Evolutionary conservation across 2,329 filamentous ascomycete species (phyloP).

Genomic region (Paecilomyces fulvus): DNA sequence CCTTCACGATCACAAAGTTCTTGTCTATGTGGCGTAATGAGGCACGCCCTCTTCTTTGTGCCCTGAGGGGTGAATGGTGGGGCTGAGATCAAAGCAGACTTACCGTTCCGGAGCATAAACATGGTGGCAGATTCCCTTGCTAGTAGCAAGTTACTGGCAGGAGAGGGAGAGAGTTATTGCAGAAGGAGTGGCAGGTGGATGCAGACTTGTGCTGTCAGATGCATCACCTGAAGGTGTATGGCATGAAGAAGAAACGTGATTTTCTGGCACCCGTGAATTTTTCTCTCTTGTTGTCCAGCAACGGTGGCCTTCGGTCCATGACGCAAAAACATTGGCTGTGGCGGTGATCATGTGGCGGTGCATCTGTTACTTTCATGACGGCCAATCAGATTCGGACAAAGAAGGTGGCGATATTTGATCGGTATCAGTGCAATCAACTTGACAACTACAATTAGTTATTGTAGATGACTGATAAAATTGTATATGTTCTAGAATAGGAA

Average conservation of each 20-base stretch:
- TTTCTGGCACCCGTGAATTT: neutral
- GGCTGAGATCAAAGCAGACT: conserved; percentile 22
- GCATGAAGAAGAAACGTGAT: conserved; percentile 1
- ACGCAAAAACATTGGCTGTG: conserved; percentile 2
- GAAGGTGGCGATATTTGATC: neutral
- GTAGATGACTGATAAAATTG: neutral
- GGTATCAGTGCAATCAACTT: too few species aligned
- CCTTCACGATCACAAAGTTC: neutral
- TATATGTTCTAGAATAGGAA: neutral
- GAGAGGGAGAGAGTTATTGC: conserved; percentile 1
- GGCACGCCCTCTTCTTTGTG: conserved; percentile 3
- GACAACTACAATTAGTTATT: neutral
- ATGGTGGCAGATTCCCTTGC: conserved; percentile 30
- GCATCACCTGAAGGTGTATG: neutral
- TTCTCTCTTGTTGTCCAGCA: conserved; percentile 9
- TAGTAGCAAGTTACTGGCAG: conserved; percentile 10
- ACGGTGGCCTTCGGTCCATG: conserved; percentile 4
- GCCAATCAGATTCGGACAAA: neutral
- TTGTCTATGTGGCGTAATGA: conserved; percentile 2
- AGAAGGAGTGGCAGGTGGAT: neutral
- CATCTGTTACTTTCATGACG: neutral
- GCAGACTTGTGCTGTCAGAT: neutral
- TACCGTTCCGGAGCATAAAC: conserved; percentile 52
- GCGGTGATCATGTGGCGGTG: conserved; percentile 3
- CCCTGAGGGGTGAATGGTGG: conserved; percentile 13